phyloP scores from a whole-genome alignment of 768 basidiomycete species.

The Scleroderma citrinum region DNA sequence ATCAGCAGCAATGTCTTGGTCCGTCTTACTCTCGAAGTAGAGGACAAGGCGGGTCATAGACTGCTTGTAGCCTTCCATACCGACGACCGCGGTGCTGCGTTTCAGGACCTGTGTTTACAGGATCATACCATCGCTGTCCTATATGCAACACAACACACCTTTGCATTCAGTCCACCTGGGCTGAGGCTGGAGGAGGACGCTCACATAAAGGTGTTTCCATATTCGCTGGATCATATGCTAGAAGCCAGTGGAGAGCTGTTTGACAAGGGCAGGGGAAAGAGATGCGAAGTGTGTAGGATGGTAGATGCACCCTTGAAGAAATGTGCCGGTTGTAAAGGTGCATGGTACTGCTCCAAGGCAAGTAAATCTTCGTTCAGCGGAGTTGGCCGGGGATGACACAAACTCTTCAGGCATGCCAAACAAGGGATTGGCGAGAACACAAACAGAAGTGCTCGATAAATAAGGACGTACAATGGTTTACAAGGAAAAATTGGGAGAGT shows the following conservation, averaged over 20 bases:
- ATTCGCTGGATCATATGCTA: slow-evolving; percentile 22
- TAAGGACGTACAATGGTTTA: slow-evolving; percentile 27
- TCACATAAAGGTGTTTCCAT: slow-evolving; percentile 23
- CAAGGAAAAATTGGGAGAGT: slow-evolving; percentile 23
- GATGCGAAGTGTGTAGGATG: slow-evolving; percentile 19
- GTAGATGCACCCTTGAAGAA: slow-evolving; percentile 14
- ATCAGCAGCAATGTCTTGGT: slow-evolving; percentile 20
- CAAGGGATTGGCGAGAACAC: slow-evolving; percentile 15
- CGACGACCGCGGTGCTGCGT: slow-evolving; percentile 22
- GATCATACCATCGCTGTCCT: slow-evolving; percentile 28
- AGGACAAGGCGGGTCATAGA: slow-evolving; percentile 21
- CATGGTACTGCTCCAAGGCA: slow-evolving; percentile 27
- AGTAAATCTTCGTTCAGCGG: slow-evolving; percentile 3
- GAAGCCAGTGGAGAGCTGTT: slow-evolving; percentile 16
- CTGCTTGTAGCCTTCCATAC: slow-evolving; percentile 27
- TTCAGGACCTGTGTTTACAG: slow-evolving; percentile 15
- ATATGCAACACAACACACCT: slow-evolving; percentile 24
- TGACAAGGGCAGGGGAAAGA: slow-evolving; percentile 13
- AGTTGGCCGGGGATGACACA: slow-evolving; percentile 3
- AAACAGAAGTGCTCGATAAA: slow-evolving; percentile 19
- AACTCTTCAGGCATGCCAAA: slow-evolving; percentile 17
- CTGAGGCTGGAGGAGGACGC: slow-evolving; percentile 21
- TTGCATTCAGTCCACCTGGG: slow-evolving; percentile 26
- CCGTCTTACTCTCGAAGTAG: slow-evolving; percentile 24
- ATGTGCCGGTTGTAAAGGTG: slow-evolving; percentile 23